Percentiles rank a stretch among this genome's conserved stretches.
Evolutionary conservation across 1,284 basidiomycete genomes (phyloP).

Genomic region (Crepidotus sp.): DNA sequence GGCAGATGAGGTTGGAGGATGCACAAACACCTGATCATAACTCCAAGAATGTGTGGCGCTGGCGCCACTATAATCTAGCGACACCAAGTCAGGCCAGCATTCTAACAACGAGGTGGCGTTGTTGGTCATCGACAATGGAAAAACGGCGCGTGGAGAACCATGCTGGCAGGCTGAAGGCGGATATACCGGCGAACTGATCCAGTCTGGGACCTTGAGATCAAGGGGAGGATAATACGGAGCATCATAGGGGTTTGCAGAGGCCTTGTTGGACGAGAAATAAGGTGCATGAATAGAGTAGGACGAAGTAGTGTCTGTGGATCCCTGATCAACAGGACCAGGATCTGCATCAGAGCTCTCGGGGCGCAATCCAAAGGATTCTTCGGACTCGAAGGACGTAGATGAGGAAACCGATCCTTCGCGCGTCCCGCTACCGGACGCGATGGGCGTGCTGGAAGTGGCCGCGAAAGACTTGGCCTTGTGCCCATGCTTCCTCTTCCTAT

Average conservation of each 20-base stretch:
- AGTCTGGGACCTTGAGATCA: slow-evolving; percentile 8
- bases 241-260: neutral
- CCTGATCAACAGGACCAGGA: neutral
- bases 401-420: slow-evolving; percentile 11
- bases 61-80: neutral
- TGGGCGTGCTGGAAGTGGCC: neutral
- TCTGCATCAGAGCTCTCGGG: slow-evolving; percentile 5
- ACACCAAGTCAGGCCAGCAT: neutral
- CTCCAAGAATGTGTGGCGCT: neutral
- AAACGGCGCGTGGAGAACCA: neutral
- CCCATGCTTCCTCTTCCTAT: slow-evolving; percentile 16
- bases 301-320: neutral
- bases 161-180: neutral
- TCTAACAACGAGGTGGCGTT: neutral
- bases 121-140: neutral
- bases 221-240: neutral
- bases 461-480: slow-evolving; percentile 1
- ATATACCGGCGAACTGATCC: neutral
- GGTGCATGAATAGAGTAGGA: slow-evolving; percentile 2
- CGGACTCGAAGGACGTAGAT: slow-evolving; percentile 8
- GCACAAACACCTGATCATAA: neutral
- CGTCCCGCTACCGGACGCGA: slow-evolving; percentile 9
- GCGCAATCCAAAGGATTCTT: slow-evolving; percentile 13
- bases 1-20: neutral
- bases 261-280: slow-evolving; percentile 5